Base-by-base conservation (phyloP, 352 stramenopile species). In the Achlya hypogyna region DNA sequence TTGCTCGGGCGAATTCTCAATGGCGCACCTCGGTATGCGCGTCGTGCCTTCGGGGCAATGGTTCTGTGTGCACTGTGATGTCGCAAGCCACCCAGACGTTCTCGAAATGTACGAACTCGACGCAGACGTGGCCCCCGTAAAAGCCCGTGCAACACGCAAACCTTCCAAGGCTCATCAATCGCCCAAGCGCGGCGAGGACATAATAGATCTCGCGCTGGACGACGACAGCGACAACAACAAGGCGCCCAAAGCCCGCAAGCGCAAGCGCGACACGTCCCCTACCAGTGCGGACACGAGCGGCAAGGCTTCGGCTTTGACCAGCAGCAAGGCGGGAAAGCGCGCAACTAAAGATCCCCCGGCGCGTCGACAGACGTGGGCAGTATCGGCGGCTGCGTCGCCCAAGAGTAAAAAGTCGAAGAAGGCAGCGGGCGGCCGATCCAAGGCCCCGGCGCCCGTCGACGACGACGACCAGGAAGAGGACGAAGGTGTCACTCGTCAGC, bases 1-100 rank as follows among this genome's bases (percentile, higher is more conserved):
- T 34, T 67, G 60, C 60, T 14, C 51, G 43, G 60, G 60, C 3
- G 60, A 67, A 23, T 67, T 67, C 60, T 67, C 60, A 23, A 67
- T 67, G 60, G 23, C 42, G 34, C 42, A 54, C 42, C 51, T 67
- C 29, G 51, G 51, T 12, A 67, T 67, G 60, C 25, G 38, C 4
- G 31, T 27, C 12, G 22, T 67, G n/a, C 60, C 60, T 1, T 58
- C 51, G n/a, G 60, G 42, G 18, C 38, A 59, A 31, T 67, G 60
- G 60, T 67, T 60, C 28, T 67, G 60, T 34, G 14, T 58, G 25
- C 60, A 67, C 28, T 67, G 60, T 27, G 22, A 67, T 34, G 60
- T 10, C 49, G 8, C 49, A 10, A 10, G n/a, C 31, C 49, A 56
- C 31, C 2, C 49, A 12, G n/a, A 10, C 31, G 49, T 20, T 12